phyloP scores from a whole-genome alignment of 441 rosid genomes.

The Brassica hybrid region DNA sequence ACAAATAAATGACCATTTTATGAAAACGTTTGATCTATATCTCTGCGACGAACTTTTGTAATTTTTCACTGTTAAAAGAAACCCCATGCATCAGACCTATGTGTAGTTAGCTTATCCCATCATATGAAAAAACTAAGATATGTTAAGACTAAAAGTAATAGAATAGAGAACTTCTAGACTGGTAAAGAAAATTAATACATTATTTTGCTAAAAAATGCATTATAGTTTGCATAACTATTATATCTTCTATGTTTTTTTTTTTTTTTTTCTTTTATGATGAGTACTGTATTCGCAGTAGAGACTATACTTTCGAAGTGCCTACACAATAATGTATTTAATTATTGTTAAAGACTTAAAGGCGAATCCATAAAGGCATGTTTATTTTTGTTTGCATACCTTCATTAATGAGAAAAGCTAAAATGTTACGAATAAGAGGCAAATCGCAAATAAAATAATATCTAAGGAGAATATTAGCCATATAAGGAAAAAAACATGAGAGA shows the following conservation, averaged over 20 bases:
- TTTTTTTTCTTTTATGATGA: too few species aligned
- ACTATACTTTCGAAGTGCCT: too few species aligned
- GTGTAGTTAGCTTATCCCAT: neutral
- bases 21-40: neutral
- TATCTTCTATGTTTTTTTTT: too few species aligned
- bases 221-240: too few species aligned
- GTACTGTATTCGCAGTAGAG: too few species aligned
- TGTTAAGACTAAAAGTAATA: neutral
- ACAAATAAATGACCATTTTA: conserved; percentile 4
- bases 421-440: conserved; percentile 12
- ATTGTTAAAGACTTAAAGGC: neutral
- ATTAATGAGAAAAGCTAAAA: conserved; percentile 7
- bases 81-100: neutral
- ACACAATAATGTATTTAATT: neutral
- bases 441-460: neutral
- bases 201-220: too few species aligned
- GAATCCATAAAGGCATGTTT: conserved; percentile 14
- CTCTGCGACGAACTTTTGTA: conserved; percentile 3
- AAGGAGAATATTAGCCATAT: conserved; percentile 7
- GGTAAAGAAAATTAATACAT: too few species aligned
- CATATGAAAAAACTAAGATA: neutral
- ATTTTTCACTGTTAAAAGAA: neutral
- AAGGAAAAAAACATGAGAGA: conserved; percentile 5
- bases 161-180: too few species aligned
- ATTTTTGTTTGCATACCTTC: neutral